Evolutionary conservation across 345 rosid species (phyloP).

Genomic region (Aegle marmelos): DNA sequence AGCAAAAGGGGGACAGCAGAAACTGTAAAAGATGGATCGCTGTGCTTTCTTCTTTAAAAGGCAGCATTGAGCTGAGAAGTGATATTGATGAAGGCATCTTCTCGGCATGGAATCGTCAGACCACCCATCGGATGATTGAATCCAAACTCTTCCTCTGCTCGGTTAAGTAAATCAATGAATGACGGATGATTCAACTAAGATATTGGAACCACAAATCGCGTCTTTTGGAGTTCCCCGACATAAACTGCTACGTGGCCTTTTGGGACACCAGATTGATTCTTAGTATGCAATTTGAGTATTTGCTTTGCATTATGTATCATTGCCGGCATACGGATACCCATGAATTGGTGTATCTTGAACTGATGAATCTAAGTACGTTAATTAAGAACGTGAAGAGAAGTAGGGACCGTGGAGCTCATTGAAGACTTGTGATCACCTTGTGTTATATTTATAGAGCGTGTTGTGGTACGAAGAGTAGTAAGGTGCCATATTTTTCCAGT

Average conservation of each 20-base stretch:
- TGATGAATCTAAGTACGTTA: too few relatives aligned
- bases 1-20: not conserved
- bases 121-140: constrained; percentile 26
- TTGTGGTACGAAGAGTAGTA: not conserved
- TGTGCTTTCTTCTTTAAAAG: not conserved
- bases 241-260: constrained; percentile 47
- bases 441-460: not conserved
- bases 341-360: not conserved
- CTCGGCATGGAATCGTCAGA: constrained; percentile 25
- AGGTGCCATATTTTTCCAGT: not conserved
- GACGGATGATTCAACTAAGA: constrained; percentile 37
- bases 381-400: not conserved
- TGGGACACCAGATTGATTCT: constrained; percentile 21
- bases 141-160: constrained; percentile 28
- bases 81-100: constrained; percentile 24
- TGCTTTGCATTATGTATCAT: constrained; percentile 28
- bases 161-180: constrained; percentile 27
- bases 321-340: constrained; percentile 32
- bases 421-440: not conserved
- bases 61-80: constrained; percentile 2
- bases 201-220: constrained; percentile 40
- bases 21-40: too few relatives aligned
- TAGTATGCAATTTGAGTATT: constrained; percentile 11
- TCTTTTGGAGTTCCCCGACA: constrained; percentile 38
- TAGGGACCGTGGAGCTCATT: not conserved